These are phyloP conservation scores for Dothidotthia symphoricarpi DNA, from an alignment of 2,329 filamentous ascomycete species.

Conservation along the genomic window DNA sequence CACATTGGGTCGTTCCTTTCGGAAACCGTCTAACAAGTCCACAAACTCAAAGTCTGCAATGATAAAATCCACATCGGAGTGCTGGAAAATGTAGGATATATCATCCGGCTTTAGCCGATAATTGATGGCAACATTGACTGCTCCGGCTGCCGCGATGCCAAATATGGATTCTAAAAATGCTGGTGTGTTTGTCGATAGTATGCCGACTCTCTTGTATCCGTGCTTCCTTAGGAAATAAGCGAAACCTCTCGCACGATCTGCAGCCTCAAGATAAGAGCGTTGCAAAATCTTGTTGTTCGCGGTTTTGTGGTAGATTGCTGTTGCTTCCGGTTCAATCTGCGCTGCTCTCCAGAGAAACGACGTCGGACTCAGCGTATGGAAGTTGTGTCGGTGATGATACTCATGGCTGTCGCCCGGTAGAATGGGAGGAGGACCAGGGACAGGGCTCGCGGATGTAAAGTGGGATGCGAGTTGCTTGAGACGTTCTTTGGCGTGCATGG, in stretches of 20 bases:
- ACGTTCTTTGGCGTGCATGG: conserved; percentile 24
- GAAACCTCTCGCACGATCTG: conserved; percentile 81
- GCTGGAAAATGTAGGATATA: conserved; percentile 85
- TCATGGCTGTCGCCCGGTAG: conserved; percentile 37
- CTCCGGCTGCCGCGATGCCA: conserved; percentile 78
- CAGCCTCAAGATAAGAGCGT: conserved; percentile 75
- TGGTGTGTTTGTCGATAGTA: conserved; percentile 88
- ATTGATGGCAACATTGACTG: conserved; percentile 71
- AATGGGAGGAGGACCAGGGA: conserved; percentile 39
- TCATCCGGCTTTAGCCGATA: conserved; percentile 79
- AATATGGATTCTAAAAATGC: conserved; percentile 91
- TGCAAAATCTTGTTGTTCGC: conserved; percentile 71
- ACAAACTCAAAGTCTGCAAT: conserved; percentile 83
- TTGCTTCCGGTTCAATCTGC: conserved; percentile 75
- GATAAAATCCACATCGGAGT: conserved; percentile 81
- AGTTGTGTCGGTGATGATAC: conserved; percentile 55
- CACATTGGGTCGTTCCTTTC: conserved; percentile 59
- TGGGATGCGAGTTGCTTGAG: conserved; percentile 41
- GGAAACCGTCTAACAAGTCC: conserved; percentile 66
- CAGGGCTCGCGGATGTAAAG: conserved; percentile 34
- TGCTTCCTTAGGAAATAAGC: conserved; percentile 83
- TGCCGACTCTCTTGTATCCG: conserved; percentile 72
- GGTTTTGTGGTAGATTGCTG: conserved; percentile 83
- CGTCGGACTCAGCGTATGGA: conserved; percentile 81
- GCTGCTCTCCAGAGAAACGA: conserved; percentile 84